These are phyloP conservation scores for Colletotrichum sojae DNA, from an alignment of 2,329 filamentous ascomycete species.

Conservation along the genomic window DNA sequence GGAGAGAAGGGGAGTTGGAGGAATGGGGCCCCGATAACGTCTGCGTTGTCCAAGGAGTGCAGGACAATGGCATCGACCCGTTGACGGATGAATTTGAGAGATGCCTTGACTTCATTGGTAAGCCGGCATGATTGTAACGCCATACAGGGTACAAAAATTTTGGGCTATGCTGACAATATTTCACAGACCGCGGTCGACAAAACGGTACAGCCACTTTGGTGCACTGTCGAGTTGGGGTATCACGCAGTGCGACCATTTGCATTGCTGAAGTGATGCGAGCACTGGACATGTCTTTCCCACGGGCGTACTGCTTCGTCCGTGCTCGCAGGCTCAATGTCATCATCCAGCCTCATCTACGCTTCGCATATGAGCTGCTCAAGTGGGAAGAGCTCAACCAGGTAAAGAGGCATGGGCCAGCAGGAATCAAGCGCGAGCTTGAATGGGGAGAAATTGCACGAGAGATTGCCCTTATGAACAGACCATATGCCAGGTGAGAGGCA, in stretches of 20 bases:
- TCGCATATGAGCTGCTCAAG: conserved; percentile 94
- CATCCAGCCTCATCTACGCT: conserved; percentile 95
- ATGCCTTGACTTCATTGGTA: conserved; percentile 93
- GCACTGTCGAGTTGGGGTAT: conserved; percentile 96
- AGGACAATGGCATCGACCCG: conserved; percentile 97
- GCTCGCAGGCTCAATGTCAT: conserved; percentile 96
- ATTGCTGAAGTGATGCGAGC: conserved; percentile 98
- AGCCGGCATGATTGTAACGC: too few relatives aligned
- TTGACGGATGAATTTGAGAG: conserved; percentile 87
- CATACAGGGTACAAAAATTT: conserved; percentile 53
- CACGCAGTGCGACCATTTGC: conserved; percentile 95
- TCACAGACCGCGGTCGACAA: conserved; percentile 80
- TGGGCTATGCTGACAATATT: conserved; percentile 29
- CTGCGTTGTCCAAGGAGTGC: conserved; percentile 85
- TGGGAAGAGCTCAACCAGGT: conserved; percentile 87
- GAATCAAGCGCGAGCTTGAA: conserved; percentile 83
- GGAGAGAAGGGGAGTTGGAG: conserved; percentile 79
- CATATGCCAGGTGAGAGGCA: conserved; percentile 78
- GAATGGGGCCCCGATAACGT: conserved; percentile 85
- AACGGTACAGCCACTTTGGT: conserved; percentile 90
- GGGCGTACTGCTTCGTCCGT: conserved; percentile 96
- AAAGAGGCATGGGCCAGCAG: conserved; percentile 54
- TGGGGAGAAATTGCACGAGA: conserved; percentile 92
- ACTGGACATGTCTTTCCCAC: conserved; percentile 84
- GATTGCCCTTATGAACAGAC: conserved; percentile 95